Evolutionary conservation across 257 asterid species (phyloP), one percentile per base, ranked within the genome.

Genomic region (Nicotiana sylvestris): DNA sequence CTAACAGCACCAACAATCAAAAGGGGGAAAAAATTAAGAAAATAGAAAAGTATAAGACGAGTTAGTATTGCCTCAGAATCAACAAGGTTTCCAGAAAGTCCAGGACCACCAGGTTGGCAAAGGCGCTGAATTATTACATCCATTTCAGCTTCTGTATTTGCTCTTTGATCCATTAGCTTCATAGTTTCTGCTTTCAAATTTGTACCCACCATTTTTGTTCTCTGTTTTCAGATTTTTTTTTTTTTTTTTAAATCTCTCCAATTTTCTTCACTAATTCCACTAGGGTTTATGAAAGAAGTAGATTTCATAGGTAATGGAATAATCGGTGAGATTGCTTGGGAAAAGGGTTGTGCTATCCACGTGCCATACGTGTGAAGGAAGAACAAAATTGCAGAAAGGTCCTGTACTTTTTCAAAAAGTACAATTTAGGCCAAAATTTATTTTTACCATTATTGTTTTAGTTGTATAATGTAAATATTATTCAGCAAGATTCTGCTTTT

Each of bases 81-180:
- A 79, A 93, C 55, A 39, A 94, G 95, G 83, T 87, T 92, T 25
- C 98, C 98, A 80, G 97, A 87, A 78, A 96, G 90, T 16, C 99
- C 98, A 77, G 98, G 97, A 32, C 97, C 99, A 46, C 95, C 95
- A 49, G 98, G 95, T 46, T 82, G 90, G 85, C 90, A 86, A 90
- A 96, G 98, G 77, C 94, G 92, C 81, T 91, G 85, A 81, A 96
- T 94, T 25, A 96, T 92, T 72, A 78, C 82, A 82, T 96, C 87
- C 98, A 94, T 93, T 88, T 94, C 99, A 58, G 86, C 87, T 88
- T 94, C 99, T 82, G 89, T 27, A 70, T 85, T 88, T 46, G 86
- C 86, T 82, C 98, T 88, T 87, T 85, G 86, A 6, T 96, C 97
- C 99, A 91, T 92, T 86, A 96, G 82, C 70, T 91, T 93, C 91